Evolutionary conservation across 257 asterid genomes (phyloP).

Genomic region (Penstemon barbatus): DNA sequence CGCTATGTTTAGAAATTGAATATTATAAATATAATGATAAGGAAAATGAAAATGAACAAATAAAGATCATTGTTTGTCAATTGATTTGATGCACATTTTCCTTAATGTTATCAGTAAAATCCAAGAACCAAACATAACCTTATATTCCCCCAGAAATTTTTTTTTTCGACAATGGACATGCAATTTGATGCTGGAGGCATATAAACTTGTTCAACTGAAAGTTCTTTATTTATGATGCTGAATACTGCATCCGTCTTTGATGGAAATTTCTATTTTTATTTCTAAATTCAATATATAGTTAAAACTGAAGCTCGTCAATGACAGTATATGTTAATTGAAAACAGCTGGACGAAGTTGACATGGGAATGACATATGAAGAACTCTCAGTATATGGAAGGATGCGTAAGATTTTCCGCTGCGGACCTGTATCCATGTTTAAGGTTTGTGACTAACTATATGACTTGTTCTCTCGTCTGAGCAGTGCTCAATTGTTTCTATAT

Average conservation of each 20-base stretch:
- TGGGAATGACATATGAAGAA: conserved; percentile 96
- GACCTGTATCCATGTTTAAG: conserved; percentile 98
- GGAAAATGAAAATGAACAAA: too few relatives aligned
- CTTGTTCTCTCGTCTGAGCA: neutral
- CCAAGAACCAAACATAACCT: too few relatives aligned
- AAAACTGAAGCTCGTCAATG: neutral
- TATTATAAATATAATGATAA: too few relatives aligned
- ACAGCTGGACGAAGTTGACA: conserved; percentile 96
- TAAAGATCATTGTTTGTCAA: too few relatives aligned
- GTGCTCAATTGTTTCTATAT: conserved; percentile 14
- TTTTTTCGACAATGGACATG: neutral
- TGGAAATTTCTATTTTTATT: neutral
- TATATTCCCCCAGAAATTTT: neutral
- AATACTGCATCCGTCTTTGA: conserved; percentile 3
- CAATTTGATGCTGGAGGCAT: conserved; percentile 5
- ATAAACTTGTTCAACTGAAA: neutral
- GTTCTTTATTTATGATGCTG: neutral
- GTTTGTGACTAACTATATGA: conserved; percentile 37
- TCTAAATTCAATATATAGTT: too few relatives aligned
- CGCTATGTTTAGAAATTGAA: too few relatives aligned
- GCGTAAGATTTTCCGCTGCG: conserved; percentile 92
- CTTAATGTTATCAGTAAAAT: too few relatives aligned
- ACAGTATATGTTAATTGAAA: conserved; percentile 27
- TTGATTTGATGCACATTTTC: too few relatives aligned
- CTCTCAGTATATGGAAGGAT: conserved; percentile 88